Conservation (phyloP, 2,329 filamentous ascomycete species). For the Apiospora marii region DNA sequence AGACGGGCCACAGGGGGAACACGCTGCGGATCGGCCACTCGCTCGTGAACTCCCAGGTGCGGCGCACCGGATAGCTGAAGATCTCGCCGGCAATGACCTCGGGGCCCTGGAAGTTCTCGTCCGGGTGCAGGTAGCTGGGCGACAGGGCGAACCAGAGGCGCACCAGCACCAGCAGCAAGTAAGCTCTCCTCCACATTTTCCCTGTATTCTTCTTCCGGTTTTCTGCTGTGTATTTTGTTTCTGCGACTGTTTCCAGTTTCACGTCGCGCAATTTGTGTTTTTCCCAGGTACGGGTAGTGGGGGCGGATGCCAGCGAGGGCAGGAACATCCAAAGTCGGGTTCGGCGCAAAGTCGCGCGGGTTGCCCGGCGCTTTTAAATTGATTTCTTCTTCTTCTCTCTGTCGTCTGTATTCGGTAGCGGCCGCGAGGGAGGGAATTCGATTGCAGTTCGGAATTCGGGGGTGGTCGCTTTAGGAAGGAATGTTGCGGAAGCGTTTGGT, state of each 20-base stretch:
- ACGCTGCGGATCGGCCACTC: slow-evolving; percentile 90
- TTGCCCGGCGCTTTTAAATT: not conserved
- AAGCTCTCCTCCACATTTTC: slow-evolving; percentile 88
- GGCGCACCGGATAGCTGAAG: slow-evolving; percentile 87
- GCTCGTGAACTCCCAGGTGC: slow-evolving; percentile 96
- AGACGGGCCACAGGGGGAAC: slow-evolving; percentile 95
- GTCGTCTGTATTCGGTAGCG: not conserved
- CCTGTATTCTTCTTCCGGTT: not conserved
- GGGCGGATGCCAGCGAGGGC: slow-evolving; percentile 2
- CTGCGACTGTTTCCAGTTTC: not conserved
- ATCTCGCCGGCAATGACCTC: slow-evolving; percentile 96
- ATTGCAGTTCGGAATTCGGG: slow-evolving; percentile 14
- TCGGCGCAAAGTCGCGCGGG: not conserved
- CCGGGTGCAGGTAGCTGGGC: slow-evolving; percentile 95
- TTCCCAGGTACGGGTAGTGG: not conserved
- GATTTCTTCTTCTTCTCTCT: not conserved
- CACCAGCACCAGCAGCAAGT: slow-evolving; percentile 83
- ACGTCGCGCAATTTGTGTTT: not conserved
- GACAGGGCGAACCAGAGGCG: slow-evolving; percentile 94
- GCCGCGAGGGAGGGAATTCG: not conserved
- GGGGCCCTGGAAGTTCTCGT: slow-evolving; percentile 98
- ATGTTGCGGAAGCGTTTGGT: slow-evolving; percentile 17
- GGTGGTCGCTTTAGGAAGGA: not conserved
- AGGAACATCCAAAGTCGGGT: not conserved
- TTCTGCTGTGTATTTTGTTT: not conserved